phyloP scores from a whole-genome alignment of 345 rosid species.

The Trapa incisa region DNA sequence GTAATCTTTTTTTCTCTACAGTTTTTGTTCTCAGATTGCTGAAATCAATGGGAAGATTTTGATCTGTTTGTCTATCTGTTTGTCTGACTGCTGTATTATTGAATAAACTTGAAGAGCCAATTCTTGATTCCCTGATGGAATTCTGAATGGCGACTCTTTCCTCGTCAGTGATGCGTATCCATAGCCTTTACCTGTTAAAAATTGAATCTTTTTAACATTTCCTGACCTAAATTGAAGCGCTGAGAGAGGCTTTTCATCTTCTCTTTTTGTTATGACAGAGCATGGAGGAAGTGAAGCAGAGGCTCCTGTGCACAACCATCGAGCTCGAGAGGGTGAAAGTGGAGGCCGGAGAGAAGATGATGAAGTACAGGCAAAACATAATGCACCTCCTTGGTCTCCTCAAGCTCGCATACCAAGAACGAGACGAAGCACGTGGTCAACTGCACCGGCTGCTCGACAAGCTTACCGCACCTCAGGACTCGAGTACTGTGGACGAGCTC shows the following conservation, averaged over 20 bases:
- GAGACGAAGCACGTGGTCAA: conserved; percentile 70
- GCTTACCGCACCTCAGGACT: conserved; percentile 15
- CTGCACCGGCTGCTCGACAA: conserved; percentile 43
- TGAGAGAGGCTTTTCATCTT: background rate
- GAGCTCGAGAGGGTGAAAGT: conserved; percentile 53
- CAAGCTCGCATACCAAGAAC: conserved; percentile 50
- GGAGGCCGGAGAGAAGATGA: conserved; percentile 45
- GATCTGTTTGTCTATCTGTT: no score
- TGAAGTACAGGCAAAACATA: conserved; percentile 35
- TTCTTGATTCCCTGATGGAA: no score
- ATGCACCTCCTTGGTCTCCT: conserved; percentile 40
- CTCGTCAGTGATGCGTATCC: no score
- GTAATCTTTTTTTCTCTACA: background rate
- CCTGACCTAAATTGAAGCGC: background rate
- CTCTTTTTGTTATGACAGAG: conserved; percentile 26
- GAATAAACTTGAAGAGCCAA: no score
- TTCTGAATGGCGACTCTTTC: no score
- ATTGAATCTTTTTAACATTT: background rate
- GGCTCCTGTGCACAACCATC: conserved; percentile 41
- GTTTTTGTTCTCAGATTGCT: background rate
- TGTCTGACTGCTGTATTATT: no score
- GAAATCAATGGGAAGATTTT: no score
- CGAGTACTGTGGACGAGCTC: background rate
- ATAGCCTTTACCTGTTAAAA: background rate
- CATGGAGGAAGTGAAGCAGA: conserved; percentile 52